Percentiles rank a stretch among this genome's conserved stretches.
phyloP scores from a whole-genome alignment of 768 basidiomycete species.

The Mrakia gelida region DNA sequence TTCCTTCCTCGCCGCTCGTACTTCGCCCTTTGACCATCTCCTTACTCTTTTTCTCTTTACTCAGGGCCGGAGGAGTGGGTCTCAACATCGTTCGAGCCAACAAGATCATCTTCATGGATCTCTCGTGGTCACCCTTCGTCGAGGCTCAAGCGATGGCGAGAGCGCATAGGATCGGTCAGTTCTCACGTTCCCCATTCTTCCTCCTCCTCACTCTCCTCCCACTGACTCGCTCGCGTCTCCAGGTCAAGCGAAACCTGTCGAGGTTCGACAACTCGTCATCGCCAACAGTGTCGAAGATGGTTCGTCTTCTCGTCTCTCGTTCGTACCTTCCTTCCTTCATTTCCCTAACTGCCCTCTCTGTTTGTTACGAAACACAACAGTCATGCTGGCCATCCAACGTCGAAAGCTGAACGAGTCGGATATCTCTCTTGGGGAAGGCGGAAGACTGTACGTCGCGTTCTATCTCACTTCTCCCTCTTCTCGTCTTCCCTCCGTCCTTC shows the following conservation, averaged over 20 bases:
- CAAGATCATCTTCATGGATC: conserved; percentile 39
- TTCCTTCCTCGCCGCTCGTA: no score
- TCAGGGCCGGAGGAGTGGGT: conserved; percentile 41
- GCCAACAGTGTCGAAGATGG: neutral
- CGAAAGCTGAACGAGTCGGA: conserved; percentile 3
- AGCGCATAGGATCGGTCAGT: neutral
- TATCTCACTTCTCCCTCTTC: neutral
- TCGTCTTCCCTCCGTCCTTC: neutral
- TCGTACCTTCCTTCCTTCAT: neutral
- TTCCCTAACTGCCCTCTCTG: neutral
- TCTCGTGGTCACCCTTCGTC: conserved; percentile 46
- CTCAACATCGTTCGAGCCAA: conserved; percentile 33
- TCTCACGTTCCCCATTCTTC: neutral
- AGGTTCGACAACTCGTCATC: conserved; percentile 4
- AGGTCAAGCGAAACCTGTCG: conserved; percentile 5
- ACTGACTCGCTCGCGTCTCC: neutral
- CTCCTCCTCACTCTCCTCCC: no score
- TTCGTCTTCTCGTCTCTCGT: neutral
- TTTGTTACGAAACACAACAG: neutral
- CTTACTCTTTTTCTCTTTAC: neutral
- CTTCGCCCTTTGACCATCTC: neutral
- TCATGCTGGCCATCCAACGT: neutral
- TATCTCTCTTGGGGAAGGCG: neutral
- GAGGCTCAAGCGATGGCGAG: conserved; percentile 31
- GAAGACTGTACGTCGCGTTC: neutral